A percentile compares a stretch with the other conserved stretches of the same genome.
These are phyloP conservation scores for Baffinella frigidus DNA, from an alignment of 208 protist species.

Conservation along the genomic window DNA sequence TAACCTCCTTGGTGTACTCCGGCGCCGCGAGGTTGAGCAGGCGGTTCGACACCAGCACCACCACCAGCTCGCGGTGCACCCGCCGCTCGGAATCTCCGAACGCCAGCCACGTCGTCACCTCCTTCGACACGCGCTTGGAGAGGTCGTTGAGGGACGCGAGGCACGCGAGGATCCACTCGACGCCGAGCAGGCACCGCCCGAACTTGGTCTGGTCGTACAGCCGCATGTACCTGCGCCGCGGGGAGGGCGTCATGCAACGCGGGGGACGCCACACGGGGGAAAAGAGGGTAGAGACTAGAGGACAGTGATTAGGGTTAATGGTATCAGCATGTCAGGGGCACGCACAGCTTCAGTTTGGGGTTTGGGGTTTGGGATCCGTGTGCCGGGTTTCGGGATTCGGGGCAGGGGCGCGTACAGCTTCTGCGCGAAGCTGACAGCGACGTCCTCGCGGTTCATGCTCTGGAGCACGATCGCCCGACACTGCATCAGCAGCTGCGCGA, in stretches of 20 bases:
- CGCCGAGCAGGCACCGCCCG: not conserved
- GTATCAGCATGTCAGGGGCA: too few relatives aligned
- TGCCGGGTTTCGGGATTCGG: too few relatives aligned
- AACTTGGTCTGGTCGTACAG: not conserved
- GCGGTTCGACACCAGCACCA: not conserved
- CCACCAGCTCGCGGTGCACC: not conserved
- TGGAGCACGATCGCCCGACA: constrained; percentile 62
- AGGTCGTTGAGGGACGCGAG: not conserved
- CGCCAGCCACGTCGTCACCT: not conserved
- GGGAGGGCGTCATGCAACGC: too few relatives aligned
- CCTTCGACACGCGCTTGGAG: constrained; percentile 16
- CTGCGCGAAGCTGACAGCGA: not conserved
- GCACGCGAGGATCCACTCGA: not conserved
- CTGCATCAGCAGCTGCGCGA: constrained; percentile 34
- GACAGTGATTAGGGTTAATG: too few relatives aligned
- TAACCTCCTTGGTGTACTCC: not conserved
- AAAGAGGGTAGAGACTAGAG: too few relatives aligned
- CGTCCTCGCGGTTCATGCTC: not conserved
- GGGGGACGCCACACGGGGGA: too few relatives aligned
- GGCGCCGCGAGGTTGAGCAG: not conserved
- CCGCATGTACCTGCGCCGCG: too few relatives aligned
- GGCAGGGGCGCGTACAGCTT: not conserved
- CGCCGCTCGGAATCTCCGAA: not conserved
- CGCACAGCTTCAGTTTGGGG: too few relatives aligned
- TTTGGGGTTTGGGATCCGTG: too few relatives aligned